Evolutionary conservation across 441 rosid genomes (phyloP).

Genomic region (Populus hybrid): DNA sequence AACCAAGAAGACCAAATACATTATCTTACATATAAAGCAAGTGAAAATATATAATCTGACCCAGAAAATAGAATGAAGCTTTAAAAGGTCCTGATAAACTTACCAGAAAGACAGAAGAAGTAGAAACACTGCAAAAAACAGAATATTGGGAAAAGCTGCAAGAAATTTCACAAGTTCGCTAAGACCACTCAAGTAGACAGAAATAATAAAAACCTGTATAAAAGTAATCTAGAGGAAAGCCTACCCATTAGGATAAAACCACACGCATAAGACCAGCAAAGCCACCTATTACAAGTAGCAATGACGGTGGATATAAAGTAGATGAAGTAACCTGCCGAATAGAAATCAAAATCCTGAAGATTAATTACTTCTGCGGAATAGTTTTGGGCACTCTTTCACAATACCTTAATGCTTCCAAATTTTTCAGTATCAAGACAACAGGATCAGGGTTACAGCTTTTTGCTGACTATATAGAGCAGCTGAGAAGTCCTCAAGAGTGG

Average conservation of each 20-base stretch:
- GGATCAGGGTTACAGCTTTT: background rate
- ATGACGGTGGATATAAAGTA: slow-evolving; percentile 49
- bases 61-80: background rate
- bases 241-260: slow-evolving; percentile 81
- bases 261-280: slow-evolving; percentile 63
- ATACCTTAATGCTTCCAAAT: background rate
- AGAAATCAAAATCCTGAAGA: background rate
- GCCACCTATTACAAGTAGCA: slow-evolving; percentile 69
- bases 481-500: background rate
- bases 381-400: background rate
- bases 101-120: slow-evolving; percentile 76
- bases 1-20: background rate
- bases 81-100: background rate
- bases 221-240: slow-evolving; percentile 15
- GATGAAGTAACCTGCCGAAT: slow-evolving; percentile 53
- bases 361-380: background rate
- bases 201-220: slow-evolving; percentile 6
- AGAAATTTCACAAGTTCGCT: slow-evolving; percentile 3
- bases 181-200: background rate
- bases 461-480: background rate
- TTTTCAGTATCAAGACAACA: background rate
- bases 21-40: background rate
- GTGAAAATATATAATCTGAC: background rate
- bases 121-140: slow-evolving; percentile 55
- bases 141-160: slow-evolving; percentile 35